A percentile compares a stretch with the other conserved stretches of the same genome.
Evolutionary conservation across 108 stramenopile species (phyloP).

Genomic region (Cyclotella baltica): DNA sequence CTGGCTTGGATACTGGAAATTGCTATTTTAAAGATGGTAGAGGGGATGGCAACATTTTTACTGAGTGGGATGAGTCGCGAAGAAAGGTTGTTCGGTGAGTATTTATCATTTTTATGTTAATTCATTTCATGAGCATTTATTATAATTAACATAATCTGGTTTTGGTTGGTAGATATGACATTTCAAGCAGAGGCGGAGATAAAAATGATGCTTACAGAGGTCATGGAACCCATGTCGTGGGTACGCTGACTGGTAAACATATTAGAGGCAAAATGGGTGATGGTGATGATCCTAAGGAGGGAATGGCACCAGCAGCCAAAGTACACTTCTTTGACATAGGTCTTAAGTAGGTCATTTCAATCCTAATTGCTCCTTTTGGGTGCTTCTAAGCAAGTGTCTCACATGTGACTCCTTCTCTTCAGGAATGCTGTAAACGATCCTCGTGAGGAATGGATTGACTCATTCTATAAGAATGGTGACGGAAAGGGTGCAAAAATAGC

Average conservation of each 20-base stretch:
- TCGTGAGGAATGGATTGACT: conserved; percentile 23
- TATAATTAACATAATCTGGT: no score
- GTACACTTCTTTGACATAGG: conserved; percentile 58
- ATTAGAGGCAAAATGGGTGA: conserved; percentile 16
- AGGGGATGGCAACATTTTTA: conserved; percentile 27
- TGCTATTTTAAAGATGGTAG: conserved; percentile 52
- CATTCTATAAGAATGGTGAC: conserved; percentile 13
- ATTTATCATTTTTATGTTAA: no score
- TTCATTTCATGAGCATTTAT: no score
- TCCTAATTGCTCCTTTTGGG: background rate
- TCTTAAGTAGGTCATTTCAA: background rate
- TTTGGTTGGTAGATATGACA: conserved; percentile 48
- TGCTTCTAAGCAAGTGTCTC: background rate
- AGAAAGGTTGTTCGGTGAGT: conserved; percentile 60
- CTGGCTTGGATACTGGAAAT: conserved; percentile 49
- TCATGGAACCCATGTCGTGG: conserved; percentile 62
- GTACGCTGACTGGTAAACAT: conserved; percentile 45
- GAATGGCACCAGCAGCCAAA: conserved; percentile 48
- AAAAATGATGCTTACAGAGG: conserved; percentile 36
- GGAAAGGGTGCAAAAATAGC: conserved; percentile 28
- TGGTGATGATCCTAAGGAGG: conserved; percentile 41
- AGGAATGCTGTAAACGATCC: conserved; percentile 30
- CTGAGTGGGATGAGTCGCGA: conserved; percentile 19
- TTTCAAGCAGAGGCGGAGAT: conserved; percentile 27
- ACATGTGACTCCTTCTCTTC: background rate